Evolutionary conservation across 2,329 filamentous ascomycete species (phyloP).

Genomic region (Esteya vermicola): DNA sequence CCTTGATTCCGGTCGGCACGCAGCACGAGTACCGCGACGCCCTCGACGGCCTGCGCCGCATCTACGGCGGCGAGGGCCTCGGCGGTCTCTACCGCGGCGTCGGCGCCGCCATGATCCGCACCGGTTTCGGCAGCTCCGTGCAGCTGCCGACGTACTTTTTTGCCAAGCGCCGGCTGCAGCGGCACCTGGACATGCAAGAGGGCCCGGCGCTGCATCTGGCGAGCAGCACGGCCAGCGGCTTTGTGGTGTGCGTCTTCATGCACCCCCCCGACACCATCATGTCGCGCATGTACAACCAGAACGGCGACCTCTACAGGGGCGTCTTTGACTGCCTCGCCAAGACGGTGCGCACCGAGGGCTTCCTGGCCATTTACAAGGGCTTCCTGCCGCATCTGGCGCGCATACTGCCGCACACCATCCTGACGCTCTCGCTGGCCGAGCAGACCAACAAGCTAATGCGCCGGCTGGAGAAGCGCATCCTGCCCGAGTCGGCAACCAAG

Average conservation of each 20-base stretch:
- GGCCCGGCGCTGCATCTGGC: slow-evolving; percentile 78
- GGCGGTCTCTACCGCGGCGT: slow-evolving; percentile 80
- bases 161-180: slow-evolving; percentile 73
- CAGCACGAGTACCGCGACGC: slow-evolving; percentile 87
- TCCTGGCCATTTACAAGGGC: slow-evolving; percentile 93
- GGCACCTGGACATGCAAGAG: slow-evolving; percentile 78
- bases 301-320: slow-evolving; percentile 87
- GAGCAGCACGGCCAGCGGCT: slow-evolving; percentile 79
- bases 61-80: slow-evolving; percentile 64
- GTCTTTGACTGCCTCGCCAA: slow-evolving; percentile 86
- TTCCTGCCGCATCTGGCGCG: slow-evolving; percentile 89
- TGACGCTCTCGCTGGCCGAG: slow-evolving; percentile 86
- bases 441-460: slow-evolving; percentile 91
- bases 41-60: slow-evolving; percentile 65
- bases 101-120: slow-evolving; percentile 85
- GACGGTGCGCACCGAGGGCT: slow-evolving; percentile 79
- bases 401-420: slow-evolving; percentile 88
- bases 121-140: slow-evolving; percentile 88
- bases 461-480: slow-evolving; percentile 51
- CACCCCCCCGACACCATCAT: slow-evolving; percentile 93
- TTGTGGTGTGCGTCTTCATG: slow-evolving; percentile 96
- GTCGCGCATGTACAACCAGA: slow-evolving; percentile 98
- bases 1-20: slow-evolving; percentile 88
- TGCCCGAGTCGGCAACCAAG: slow-evolving; percentile 25
- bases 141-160: slow-evolving; percentile 98